Evolutionary conservation across 140 eudicot species (phyloP), one percentile per base, ranked within the genome.

Genomic region (Oenanthe javanica): DNA sequence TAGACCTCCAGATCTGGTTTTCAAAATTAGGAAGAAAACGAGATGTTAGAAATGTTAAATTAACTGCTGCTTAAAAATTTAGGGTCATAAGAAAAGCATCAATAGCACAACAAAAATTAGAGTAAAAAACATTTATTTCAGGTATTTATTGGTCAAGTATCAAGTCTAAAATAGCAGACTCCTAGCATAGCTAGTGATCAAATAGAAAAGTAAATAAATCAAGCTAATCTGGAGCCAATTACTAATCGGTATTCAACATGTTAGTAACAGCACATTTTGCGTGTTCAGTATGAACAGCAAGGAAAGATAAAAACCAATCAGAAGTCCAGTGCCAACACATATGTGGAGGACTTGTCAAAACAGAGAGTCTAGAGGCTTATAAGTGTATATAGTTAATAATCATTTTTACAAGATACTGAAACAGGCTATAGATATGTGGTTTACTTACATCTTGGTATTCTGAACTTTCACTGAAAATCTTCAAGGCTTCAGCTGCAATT

Each of bases 1-100:
- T 90, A 27, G 96, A 84, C 61, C 81, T 85, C 98, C 98, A 93
- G 69, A 93, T 83, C 98, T 93, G 98, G 70, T 71, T 82, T 80
- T 27, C 63, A 59, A 75, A 63, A 31, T 51, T 45, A 71, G 78
- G 3, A 75, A 31, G 36, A 79, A 14, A 27, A 13, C 8, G 1
- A 18, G 21, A 57, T 25, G 31, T 69, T 5, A 15, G 27, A 70
- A 71, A 55, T 25, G 19, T 31, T 6, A 40, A 19, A 38, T 27
- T n/a, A 2, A 72, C 42, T 23, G 63, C 47, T 43, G 15, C 23
- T 40, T 25, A 38, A 40, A 38, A 70, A 71, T 19, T 14, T 40
- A 71, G 49, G 48, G 42, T 47, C n/a, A 16, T 4, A 71, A 71
- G 76, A 36, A 13, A 71, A 71, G 10, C 43, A 6, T 70, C 42